Conservation (phyloP, 1,139 yeast genomes). For the Yamadazyma dushanensis region DNA sequence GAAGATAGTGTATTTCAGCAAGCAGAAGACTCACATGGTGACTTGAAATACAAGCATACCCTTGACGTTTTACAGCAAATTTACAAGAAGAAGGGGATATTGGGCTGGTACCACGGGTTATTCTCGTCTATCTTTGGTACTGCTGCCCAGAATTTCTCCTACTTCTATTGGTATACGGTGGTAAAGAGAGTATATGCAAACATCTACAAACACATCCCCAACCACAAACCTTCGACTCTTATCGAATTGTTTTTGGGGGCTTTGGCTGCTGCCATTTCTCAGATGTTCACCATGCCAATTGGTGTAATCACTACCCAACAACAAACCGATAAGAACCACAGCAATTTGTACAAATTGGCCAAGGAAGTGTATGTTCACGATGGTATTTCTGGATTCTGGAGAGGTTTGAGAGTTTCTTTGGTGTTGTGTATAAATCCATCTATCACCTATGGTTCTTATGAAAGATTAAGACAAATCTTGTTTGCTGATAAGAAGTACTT, state of each 20-base stretch:
- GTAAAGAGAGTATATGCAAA: constrained; percentile 60
- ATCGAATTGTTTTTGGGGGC: constrained; percentile 81
- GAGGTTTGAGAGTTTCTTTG: constrained; percentile 78
- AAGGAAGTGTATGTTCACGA: constrained; percentile 62
- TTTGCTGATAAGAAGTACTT: constrained; percentile 49
- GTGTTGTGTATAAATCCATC: constrained; percentile 83
- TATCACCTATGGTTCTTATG: constrained; percentile 83
- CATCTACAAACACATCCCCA: constrained; percentile 38
- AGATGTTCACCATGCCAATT: constrained; percentile 79
- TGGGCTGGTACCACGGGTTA: constrained; percentile 76
- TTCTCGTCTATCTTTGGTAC: constrained; percentile 69
- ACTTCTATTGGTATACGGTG: constrained; percentile 84
- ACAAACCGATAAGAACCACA: constrained; percentile 57
- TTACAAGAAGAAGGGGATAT: constrained; percentile 58
- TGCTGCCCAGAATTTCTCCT: constrained; percentile 79
- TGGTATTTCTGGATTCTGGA: constrained; percentile 77
- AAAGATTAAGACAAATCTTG: constrained; percentile 59
- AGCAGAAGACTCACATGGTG: constrained; percentile 19
- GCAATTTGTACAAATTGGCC: constrained; percentile 48
- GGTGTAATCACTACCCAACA: constrained; percentile 83
- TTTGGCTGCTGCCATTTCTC: constrained; percentile 82
- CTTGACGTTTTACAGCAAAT: constrained; percentile 64
- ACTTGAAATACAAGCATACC: constrained; percentile 54
- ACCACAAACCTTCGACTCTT: constrained; percentile 53
- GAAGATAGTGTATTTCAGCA: constrained; percentile 30